Conservation (phyloP, 2,329 filamentous ascomycete species). For the Alternaria sp. region DNA sequence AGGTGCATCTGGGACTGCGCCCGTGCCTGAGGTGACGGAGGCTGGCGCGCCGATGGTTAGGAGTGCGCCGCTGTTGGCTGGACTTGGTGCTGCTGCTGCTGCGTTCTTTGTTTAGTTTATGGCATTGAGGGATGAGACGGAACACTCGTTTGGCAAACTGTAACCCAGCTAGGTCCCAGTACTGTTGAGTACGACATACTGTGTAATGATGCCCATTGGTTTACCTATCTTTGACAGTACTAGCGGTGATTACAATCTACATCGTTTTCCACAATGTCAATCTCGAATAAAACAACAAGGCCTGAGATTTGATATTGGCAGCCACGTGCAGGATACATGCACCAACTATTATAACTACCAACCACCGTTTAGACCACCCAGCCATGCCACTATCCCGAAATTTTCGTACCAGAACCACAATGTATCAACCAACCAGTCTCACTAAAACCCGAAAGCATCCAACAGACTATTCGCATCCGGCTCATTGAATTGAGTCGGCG, state of each 20-base stretch:
- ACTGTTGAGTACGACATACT: neutral
- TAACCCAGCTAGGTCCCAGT: neutral
- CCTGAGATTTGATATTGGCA: neutral
- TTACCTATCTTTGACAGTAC: neutral
- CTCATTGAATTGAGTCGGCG: conserved; percentile 84
- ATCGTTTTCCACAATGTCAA: neutral
- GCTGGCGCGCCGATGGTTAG: neutral
- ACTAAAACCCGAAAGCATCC: conserved; percentile 89
- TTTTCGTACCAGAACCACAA: neutral
- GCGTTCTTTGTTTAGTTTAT: neutral
- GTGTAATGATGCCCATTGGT: neutral
- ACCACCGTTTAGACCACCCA: neutral
- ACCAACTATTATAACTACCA: neutral
- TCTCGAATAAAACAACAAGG: neutral
- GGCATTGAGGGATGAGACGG: neutral
- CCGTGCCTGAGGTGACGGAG: neutral
- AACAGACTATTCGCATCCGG: conserved; percentile 88
- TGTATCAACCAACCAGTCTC: neutral
- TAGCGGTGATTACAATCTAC: too few relatives aligned
- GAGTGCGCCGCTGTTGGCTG: neutral
- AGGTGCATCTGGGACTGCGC: neutral
- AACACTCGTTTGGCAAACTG: neutral
- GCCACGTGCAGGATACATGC: neutral
- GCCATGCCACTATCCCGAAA: neutral
- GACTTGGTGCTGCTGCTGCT: neutral